Evolutionary conservation across 2,329 filamentous ascomycete genomes (phyloP).

Genomic region (Xenosphaeropsis pyriputrescens): DNA sequence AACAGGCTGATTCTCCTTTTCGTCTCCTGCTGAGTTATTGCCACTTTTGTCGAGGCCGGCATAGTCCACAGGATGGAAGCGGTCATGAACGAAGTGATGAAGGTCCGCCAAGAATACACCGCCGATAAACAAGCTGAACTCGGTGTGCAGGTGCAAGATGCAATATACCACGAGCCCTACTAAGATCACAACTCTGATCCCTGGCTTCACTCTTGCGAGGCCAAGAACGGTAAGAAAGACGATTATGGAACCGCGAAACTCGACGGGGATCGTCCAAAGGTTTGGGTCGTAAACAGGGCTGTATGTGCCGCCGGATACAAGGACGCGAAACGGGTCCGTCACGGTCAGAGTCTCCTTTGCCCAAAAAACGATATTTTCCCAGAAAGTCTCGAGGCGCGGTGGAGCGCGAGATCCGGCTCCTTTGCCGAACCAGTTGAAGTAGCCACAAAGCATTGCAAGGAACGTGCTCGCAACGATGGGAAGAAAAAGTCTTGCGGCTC

Average conservation of each 20-base stretch:
- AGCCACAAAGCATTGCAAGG: slow-evolving; percentile 4
- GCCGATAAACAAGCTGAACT: background rate
- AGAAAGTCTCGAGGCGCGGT: background rate
- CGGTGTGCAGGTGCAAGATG: background rate
- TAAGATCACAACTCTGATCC: background rate
- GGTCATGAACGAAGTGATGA: background rate
- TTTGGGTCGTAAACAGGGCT: slow-evolving; percentile 17
- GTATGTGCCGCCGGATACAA: slow-evolving; percentile 2
- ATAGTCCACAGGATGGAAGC: background rate
- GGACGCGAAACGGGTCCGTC: background rate
- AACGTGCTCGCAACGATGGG: slow-evolving; percentile 25
- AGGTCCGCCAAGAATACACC: background rate
- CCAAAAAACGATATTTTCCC: background rate
- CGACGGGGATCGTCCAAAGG: slow-evolving; percentile 20
- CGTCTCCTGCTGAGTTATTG: background rate
- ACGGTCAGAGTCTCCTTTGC: background rate
- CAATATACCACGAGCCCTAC: background rate
- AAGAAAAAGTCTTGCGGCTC: slow-evolving; percentile 25
- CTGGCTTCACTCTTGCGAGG: slow-evolving; percentile 8
- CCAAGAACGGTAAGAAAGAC: slow-evolving; percentile 18
- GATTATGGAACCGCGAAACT: slow-evolving; percentile 20
- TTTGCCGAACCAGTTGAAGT: slow-evolving; percentile 14
- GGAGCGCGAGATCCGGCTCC: background rate
- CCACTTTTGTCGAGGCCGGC: background rate
- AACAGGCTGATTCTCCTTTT: no score